Percentiles rank a stretch among this genome's conserved stretches.
Conservation (phyloP, 371 early-diverging fungal genomes). For the Mortierella sp. region DNA sequence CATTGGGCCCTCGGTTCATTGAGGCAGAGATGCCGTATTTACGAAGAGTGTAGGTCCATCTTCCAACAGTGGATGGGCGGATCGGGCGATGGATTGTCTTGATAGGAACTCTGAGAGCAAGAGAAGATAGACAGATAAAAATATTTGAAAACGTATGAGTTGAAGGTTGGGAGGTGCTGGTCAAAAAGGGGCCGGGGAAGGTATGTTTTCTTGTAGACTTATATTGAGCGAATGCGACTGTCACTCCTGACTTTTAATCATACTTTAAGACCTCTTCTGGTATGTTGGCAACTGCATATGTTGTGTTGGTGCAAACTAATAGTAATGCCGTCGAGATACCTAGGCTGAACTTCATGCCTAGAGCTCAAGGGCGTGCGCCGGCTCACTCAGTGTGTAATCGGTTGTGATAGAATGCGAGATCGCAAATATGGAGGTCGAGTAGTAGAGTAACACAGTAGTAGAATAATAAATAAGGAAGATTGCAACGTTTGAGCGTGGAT, state of each 20-base stretch:
- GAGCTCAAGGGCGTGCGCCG: too few relatives aligned
- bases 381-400: too few relatives aligned
- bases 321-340: constrained; percentile 22
- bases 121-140: background rate
- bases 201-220: too few relatives aligned
- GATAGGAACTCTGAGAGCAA: constrained; percentile 23
- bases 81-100: background rate
- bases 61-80: constrained; percentile 28
- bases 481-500: too few relatives aligned
- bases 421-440: too few relatives aligned
- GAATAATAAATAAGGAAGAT: too few relatives aligned
- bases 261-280: constrained; percentile 29
- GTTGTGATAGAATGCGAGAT: too few relatives aligned
- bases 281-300: background rate
- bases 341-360: constrained; percentile 16
- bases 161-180: too few relatives aligned
- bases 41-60: constrained; percentile 34
- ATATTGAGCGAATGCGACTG: too few relatives aligned
- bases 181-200: too few relatives aligned
- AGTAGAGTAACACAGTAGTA: too few relatives aligned
- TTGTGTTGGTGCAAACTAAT: constrained; percentile 3
- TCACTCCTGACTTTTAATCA: background rate
- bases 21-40: constrained; percentile 30
- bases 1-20: background rate
- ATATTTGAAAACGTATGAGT: too few relatives aligned